Base-by-base conservation (phyloP, 2,329 filamentous ascomycete species). In the Ceratocystis smalleyi region DNA sequence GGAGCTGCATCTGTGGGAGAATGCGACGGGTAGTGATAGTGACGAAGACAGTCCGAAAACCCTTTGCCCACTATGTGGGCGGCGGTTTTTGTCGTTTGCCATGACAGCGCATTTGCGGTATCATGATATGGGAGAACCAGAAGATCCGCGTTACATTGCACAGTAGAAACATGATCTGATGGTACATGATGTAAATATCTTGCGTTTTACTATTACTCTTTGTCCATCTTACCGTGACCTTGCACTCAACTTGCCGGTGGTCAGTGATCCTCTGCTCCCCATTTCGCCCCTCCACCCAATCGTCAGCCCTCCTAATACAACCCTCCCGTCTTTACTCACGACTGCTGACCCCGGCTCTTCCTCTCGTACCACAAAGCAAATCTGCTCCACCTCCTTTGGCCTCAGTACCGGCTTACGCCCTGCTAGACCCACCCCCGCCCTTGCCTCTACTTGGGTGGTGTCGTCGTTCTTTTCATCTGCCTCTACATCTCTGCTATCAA, bases 221-320 rank as follows among this genome's bases (percentile, higher is more conserved):
- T 8, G 15, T 40, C 19, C 22, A 15, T 40, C 22, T 62, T 40
- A 66, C 27, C 65, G 62, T 45, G 65, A 67, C 69, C 80, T 78
- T 64, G 81, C 79, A 12, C 83, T 82, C 68, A 95, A 76, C 79
- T 87, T 92, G 8, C 91, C 91, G 5, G 94, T 99, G 55, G 86
- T 90, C 71, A 99, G 77, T 69, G 85, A 91, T 0, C 94, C 94
- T 70, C 83, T 82, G 74, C 92, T 94, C 0, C 94, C 94, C 87
- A 96, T 91, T 67, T 88, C 83, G 45, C 88, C 87, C 68, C 89
- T 81, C 94, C 94, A 99, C 64, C 89, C 87, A 66, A 97, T 88
- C 54, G 85, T 86, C 69, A 97, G 75, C 68, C 94, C 85, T 4
- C 91, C 92, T 71, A 97, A 84, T 22, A 86, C 77, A 45, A 88